Conservation (phyloP, 2,329 filamentous ascomycete species). For the Rosellinia necatrix region DNA sequence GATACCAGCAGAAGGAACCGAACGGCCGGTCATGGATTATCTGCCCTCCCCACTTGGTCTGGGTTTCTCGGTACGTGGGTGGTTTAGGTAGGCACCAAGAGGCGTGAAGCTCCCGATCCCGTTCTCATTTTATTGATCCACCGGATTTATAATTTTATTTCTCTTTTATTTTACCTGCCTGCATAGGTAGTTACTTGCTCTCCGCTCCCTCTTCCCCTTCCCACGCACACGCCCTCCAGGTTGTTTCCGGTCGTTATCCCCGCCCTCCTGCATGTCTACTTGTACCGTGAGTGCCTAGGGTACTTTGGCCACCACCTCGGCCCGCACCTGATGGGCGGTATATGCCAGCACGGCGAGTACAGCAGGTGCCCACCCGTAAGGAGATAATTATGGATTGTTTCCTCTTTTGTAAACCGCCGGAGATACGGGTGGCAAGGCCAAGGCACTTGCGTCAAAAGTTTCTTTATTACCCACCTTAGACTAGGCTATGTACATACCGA, state of each 20-base stretch:
- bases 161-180: no score
- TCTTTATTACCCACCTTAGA: not conserved
- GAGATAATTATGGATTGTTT: not conserved
- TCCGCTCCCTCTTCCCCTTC: not conserved
- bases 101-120: no score
- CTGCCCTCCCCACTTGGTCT: conserved; percentile 7
- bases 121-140: no score
- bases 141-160: no score
- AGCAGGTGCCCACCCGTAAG: not conserved
- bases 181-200: not conserved
- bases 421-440: not conserved
- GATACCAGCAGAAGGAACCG: conserved; percentile 14
- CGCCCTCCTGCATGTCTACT: conserved; percentile 15
- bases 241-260: not conserved
- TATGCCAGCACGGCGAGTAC: not conserved
- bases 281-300: not conserved
- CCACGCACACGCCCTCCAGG: no score
- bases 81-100: no score
- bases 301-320: not conserved
- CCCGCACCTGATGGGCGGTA: not conserved
- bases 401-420: conserved; percentile 1
- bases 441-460: not conserved
- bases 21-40: not conserved
- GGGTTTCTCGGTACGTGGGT: no score
- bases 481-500: conserved; percentile 1